phyloP scores from a whole-genome alignment of 805 yeast species.

The Brettanomyces naardenensis region DNA sequence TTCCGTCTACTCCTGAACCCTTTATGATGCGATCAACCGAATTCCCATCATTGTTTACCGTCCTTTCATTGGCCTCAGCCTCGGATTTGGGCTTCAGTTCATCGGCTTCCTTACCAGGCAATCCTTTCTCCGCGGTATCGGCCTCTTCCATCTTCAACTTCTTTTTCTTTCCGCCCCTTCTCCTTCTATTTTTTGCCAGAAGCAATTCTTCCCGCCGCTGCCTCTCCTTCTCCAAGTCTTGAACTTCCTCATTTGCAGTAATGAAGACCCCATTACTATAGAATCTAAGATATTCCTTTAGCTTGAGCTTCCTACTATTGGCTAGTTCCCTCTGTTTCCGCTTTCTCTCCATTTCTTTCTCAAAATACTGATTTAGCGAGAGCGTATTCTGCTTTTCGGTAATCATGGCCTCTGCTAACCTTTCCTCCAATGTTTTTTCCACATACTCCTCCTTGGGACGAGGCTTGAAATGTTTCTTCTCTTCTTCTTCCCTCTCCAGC shows the following conservation, averaged over 20 bases:
- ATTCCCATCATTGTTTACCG: neutral
- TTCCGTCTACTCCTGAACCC: constrained; percentile 8
- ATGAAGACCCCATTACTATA: constrained; percentile 40
- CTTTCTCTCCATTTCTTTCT: constrained; percentile 77
- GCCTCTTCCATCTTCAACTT: neutral
- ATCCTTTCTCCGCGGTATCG: constrained; percentile 5
- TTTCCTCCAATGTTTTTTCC: constrained; percentile 60
- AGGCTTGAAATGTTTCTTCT: constrained; percentile 28
- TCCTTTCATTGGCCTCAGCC: neutral
- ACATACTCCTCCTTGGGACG: constrained; percentile 29
- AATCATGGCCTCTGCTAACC: constrained; percentile 73
- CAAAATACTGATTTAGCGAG: constrained; percentile 70
- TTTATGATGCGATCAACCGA: neutral
- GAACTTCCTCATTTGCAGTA: constrained; percentile 58
- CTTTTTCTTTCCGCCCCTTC: constrained; percentile 8
- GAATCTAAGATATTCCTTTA: constrained; percentile 53
- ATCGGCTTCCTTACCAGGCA: constrained; percentile 1
- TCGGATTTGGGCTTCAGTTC: neutral
- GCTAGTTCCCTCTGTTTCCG: constrained; percentile 68
- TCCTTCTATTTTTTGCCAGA: constrained; percentile 20
- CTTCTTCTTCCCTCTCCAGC: constrained; percentile 58
- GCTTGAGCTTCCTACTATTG: constrained; percentile 52
- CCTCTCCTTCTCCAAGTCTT: constrained; percentile 30
- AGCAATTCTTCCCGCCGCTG: constrained; percentile 28
- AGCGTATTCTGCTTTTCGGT: constrained; percentile 73